phyloP scores from a whole-genome alignment of 1,139 yeast genomes.

The Maudiozyma humilis region DNA sequence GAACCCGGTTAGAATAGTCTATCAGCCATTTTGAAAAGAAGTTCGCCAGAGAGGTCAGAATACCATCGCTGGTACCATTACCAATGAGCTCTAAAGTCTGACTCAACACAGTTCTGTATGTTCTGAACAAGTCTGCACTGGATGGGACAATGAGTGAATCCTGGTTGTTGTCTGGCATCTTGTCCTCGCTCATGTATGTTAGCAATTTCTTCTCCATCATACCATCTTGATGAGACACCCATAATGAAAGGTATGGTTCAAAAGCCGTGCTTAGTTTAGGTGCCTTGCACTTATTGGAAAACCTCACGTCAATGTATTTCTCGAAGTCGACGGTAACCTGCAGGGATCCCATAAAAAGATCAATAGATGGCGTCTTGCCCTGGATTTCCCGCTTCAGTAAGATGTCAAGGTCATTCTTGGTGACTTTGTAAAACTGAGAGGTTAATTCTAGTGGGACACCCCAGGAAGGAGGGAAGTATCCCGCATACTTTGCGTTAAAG shows the following conservation, averaged over 20 bases:
- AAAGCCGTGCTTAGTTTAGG: constrained; percentile 60
- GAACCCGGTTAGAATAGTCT: constrained; percentile 54
- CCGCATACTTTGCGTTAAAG: constrained; percentile 45
- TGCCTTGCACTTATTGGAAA: constrained; percentile 32
- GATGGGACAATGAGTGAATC: constrained; percentile 65
- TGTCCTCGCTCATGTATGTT: constrained; percentile 48
- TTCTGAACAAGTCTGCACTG: constrained; percentile 76
- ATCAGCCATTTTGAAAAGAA: constrained; percentile 62
- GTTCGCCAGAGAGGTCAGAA: constrained; percentile 38
- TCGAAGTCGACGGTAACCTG: constrained; percentile 75
- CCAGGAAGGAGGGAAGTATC: constrained; percentile 67
- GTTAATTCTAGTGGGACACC: constrained; percentile 55
- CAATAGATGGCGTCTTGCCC: constrained; percentile 35
- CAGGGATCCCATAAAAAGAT: constrained; percentile 50
- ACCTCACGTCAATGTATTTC: constrained; percentile 52
- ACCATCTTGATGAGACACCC: constrained; percentile 83
- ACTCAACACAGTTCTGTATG: constrained; percentile 60
- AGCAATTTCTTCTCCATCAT: constrained; percentile 52
- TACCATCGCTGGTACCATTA: constrained; percentile 20
- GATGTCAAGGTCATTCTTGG: constrained; percentile 55
- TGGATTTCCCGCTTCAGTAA: constrained; percentile 35
- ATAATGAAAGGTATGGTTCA: constrained; percentile 73
- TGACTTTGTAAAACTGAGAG: constrained; percentile 55
- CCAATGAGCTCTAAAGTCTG: constrained; percentile 63
- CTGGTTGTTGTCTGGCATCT: constrained; percentile 32